Evolutionary conservation across 331 rosid species (phyloP), one percentile per base, ranked within the genome.

Genomic region (Pyracantha coccinea): DNA sequence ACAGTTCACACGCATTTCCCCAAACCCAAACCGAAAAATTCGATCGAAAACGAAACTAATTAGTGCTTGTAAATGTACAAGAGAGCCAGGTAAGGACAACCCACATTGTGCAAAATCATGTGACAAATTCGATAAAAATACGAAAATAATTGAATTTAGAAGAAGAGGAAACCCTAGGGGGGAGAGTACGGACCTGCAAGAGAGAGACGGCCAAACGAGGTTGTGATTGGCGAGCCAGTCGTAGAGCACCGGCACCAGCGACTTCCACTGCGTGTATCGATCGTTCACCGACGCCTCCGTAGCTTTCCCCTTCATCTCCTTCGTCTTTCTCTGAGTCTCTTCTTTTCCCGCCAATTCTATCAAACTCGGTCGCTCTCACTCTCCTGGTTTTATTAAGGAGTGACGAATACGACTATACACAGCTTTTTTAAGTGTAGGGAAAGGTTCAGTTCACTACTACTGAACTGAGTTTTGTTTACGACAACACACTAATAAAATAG

Each of bases 221-320:
- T 91, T 91, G 87, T 91, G 97, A 78, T 88, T 91, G 71, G 89
- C 90, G 32, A 91, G 85, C 97, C 97, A 91, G 77, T 91, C 97
- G 78, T 88, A 91, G 71, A 91, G 91, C 20, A 89, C 84, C 0
- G 94, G 94, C n/a, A 91, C 89, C 27, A 87, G 84, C 8, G 92
- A 87, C 80, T 91, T 91, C 97, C 97, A 91, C 28, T 89, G 94
- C 11, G 84, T 81, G 87, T 91, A 91, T 73, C 84, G 82, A 58
- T 86, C 88, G 12, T 91, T 87, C 82, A 87, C 89, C 16, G 80
- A 63, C 58, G 59, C 64, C 62, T 41, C 79, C 45, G 82, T 35
- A 7, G n/a, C 79, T 64, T 45, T 75, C 35, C 71, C 79, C 54
- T 27, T 80, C 75, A 57, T 58, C 74, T 69, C 85, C 81, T 64